A percentile compares a stretch with the other conserved stretches of the same genome.
Conservation (phyloP, 768 basidiomycete species). For the Lactarius sp. region DNA sequence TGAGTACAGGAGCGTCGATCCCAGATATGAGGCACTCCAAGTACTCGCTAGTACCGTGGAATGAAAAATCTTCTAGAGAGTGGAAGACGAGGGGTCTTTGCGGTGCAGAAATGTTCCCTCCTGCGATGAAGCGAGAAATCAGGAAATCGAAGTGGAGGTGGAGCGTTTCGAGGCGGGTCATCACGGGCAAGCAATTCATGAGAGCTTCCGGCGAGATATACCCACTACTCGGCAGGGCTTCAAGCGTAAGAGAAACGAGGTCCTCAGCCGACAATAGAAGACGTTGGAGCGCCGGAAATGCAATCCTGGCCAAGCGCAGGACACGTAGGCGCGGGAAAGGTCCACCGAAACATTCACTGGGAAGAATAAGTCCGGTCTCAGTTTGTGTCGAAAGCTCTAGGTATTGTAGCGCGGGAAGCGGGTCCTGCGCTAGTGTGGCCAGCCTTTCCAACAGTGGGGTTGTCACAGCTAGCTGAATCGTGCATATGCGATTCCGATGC, state of each 20-base stretch:
- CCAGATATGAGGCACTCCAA: neutral
- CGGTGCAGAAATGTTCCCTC: too few relatives aligned
- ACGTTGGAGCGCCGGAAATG: neutral
- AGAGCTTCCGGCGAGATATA: neutral
- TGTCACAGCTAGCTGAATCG: neutral
- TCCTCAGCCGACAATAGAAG: neutral
- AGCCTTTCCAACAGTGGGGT: neutral
- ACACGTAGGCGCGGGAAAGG: too few relatives aligned
- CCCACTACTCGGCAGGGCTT: neutral
- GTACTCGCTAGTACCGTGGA: neutral
- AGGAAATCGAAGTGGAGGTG: neutral
- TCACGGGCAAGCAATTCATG: neutral
- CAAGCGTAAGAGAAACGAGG: neutral
- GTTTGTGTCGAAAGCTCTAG: too few relatives aligned
- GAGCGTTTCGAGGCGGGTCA: neutral
- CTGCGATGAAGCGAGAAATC: neutral
- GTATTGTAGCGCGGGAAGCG: neutral
- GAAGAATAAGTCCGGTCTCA: too few relatives aligned
- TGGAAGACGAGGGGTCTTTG: neutral
- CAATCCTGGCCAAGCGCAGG: too few relatives aligned
- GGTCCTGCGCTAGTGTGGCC: neutral
- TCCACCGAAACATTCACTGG: too few relatives aligned
- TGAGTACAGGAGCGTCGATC: neutral
- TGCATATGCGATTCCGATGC: neutral
- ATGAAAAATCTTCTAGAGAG: neutral